Evolutionary conservation across 2,329 filamentous ascomycete genomes (phyloP), one percentile per base, ranked within the genome.

Genomic region (Lizonia empirigonia): DNA sequence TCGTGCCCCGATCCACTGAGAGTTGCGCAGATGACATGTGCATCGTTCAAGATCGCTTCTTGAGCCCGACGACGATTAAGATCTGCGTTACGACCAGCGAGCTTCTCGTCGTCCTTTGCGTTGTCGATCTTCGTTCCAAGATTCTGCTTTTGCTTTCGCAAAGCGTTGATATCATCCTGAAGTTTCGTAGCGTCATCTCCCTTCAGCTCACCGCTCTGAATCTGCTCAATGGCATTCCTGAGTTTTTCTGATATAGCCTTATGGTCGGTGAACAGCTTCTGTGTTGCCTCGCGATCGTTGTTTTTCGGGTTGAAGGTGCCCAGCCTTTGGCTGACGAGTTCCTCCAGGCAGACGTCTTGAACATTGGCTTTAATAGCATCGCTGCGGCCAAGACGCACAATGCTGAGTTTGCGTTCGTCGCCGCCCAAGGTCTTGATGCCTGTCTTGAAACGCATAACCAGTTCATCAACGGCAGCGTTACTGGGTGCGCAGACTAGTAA

Each of bases 401-500:
- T 90, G 38, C 90, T 91, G 66, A 97, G 83, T 58, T 89, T 89
- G 60, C 89, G 86, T 10, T 80, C 78, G 22, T 85, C 81, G 1
- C 94, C 93, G 34, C 82, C 84, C 51, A 84, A 80, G 0, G 90
- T 92, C 67, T 87, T 93, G 44, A 99, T 82, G 4, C 94, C 94
- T 44, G 85, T 79, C 74, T 96, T 97, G 66, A 99, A 82, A 76
- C 94, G 88, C 72, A 97, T 86, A 15, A 99, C 94, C 56, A 99
- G 73, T 72, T 99, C 94, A 70, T 99, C 94, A 5, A 99, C 94
- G 24, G 94, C 94, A 6, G 94, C 94, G 73, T 99, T 99, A 80
- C 92, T 97, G 12, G 94, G 94, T n/a, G 94, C 94, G 68, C 94
- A 99, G 19, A 99, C 90, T 20, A 99, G 82, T 20, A 99, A 80